Evolutionary conservation across 352 stramenopile genomes (phyloP), one percentile per base, ranked within the genome.

Genomic region (Globisporangium cederbergense): DNA sequence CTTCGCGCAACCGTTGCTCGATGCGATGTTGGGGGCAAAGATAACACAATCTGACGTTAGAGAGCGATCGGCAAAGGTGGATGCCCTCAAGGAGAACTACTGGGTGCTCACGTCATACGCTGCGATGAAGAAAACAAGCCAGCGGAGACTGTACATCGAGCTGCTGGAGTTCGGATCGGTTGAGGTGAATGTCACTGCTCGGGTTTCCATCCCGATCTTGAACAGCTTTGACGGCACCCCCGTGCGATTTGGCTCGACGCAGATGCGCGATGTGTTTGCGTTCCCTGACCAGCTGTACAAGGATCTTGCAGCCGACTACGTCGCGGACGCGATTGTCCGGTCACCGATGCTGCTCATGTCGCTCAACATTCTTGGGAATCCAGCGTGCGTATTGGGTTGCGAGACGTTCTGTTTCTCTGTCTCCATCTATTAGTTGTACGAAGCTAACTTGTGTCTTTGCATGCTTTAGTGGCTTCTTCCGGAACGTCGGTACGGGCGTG

Each of bases 341-440:
- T 90, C 81, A 7, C 87, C 85, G 5, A 74, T 93, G 70, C 66
- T 95, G 30, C 45, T 95, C 14, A 89, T 93, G 85, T 95, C 87
- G 14, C 73, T 95, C 55, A 93, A 93, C 70, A 89, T 93, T 58
- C 67, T 93, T 52, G 87, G 87, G 28, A 95, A 95, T 59, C 87
- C 87, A 65, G 83, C 85, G 86, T 95, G 89, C 53, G 84, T 62
- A 8, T 20, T 49, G 10, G 3, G 13, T 9, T 49, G 43, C 13
- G 14, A 18, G 40, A n/a, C 28, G 28, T 25, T 16, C 11, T 67
- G 13, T 55, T 25, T 11, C n/a, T 36, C 36, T 22, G 1, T 62
- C 20, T 55, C 18, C 11, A 13, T 18, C 16, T 22, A 40, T 43
- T 5, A 4, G 4, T 16, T 62, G 25, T 30, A 18, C 10, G 20